phyloP scores from a whole-genome alignment of 1,284 basidiomycete species.

The Singerocomus inundabilis region DNA sequence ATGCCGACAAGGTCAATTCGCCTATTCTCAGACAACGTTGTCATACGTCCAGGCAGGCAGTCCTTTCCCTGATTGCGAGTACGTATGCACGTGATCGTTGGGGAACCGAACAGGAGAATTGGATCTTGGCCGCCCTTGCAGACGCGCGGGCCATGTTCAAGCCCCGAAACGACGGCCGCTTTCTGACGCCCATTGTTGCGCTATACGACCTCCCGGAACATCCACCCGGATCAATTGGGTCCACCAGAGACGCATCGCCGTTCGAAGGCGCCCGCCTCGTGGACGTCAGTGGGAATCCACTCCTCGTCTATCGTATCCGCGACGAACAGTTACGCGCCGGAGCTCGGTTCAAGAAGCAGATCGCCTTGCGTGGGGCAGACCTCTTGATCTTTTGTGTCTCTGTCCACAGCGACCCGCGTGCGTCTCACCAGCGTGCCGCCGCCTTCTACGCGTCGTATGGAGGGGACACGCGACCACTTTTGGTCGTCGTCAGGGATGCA shows the following conservation, averaged over 20 bases:
- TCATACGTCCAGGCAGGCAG: conserved; percentile 20
- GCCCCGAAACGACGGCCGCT: conserved; percentile 7
- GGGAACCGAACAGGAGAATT: conserved; percentile 19
- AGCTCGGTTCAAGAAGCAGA: conserved; percentile 26
- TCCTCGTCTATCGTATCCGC: conserved; percentile 24
- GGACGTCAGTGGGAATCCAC: conserved; percentile 16
- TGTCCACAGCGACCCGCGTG: neutral
- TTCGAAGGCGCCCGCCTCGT: conserved; percentile 23
- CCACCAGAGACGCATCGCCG: conserved; percentile 11
- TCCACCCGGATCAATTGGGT: conserved; percentile 1
- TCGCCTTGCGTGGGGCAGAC: conserved; percentile 24
- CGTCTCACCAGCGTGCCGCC: conserved; percentile 14
- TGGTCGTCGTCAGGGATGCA: conserved; percentile 28
- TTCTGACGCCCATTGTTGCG: conserved; percentile 17
- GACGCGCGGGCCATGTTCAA: conserved; percentile 27
- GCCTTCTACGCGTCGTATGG: conserved; percentile 25
- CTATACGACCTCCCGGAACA: conserved; percentile 24
- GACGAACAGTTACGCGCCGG: conserved; percentile 25
- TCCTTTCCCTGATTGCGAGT: conserved; percentile 20
- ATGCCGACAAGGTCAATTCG: conserved; percentile 30
- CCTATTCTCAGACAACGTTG: conserved; percentile 30
- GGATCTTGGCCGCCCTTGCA: conserved; percentile 20
- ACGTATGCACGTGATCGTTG: conserved; percentile 26
- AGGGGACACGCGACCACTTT: conserved; percentile 26
- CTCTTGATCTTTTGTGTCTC: conserved; percentile 29